A percentile compares a stretch with the other conserved stretches of the same genome.
phyloP scores from a whole-genome alignment of 2,329 filamentous ascomycete genomes.

The Graphium sp. region DNA sequence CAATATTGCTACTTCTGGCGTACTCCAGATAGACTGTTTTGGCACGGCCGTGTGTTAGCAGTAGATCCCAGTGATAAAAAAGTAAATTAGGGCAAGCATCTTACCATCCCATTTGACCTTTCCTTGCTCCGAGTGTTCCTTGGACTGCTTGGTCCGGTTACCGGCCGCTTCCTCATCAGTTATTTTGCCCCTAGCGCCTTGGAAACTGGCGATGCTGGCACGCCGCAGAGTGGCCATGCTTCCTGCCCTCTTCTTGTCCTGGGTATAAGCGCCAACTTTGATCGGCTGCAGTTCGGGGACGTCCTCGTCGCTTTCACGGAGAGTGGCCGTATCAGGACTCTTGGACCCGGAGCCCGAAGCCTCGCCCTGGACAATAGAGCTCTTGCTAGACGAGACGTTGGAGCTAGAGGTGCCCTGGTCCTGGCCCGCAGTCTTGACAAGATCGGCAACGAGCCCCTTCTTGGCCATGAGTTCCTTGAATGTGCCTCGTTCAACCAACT shows the following conservation, averaged over 20 bases:
- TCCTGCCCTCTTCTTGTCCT: conserved; percentile 39
- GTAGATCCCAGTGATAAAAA: no score
- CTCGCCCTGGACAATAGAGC: no score
- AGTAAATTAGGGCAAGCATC: background rate
- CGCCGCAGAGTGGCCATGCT: conserved; percentile 73
- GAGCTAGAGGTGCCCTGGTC: conserved; percentile 26
- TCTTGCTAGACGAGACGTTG: conserved; percentile 23
- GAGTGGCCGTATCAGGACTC: conserved; percentile 41
- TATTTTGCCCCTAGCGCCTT: conserved; percentile 67
- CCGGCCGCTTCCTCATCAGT: conserved; percentile 65
- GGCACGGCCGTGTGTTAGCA: no score
- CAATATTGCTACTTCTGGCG: conserved; percentile 81
- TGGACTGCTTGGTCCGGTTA: conserved; percentile 59
- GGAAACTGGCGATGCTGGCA: conserved; percentile 83
- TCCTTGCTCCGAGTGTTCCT: conserved; percentile 83
- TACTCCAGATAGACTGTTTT: conserved; percentile 70
- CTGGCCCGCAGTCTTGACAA: conserved; percentile 62
- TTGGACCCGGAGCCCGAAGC: conserved; percentile 22
- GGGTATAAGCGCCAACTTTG: conserved; percentile 29
- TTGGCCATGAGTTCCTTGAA: conserved; percentile 84
- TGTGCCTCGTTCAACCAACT: conserved; percentile 73
- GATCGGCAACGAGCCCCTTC: conserved; percentile 75
- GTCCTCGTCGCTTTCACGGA: conserved; percentile 64
- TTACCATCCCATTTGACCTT: conserved; percentile 79
- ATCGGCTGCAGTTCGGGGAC: conserved; percentile 65